Percentiles rank a stretch among this genome's conserved stretches.
phyloP scores from a whole-genome alignment of 306 rosid genomes.

The Biancaea sappan region DNA sequence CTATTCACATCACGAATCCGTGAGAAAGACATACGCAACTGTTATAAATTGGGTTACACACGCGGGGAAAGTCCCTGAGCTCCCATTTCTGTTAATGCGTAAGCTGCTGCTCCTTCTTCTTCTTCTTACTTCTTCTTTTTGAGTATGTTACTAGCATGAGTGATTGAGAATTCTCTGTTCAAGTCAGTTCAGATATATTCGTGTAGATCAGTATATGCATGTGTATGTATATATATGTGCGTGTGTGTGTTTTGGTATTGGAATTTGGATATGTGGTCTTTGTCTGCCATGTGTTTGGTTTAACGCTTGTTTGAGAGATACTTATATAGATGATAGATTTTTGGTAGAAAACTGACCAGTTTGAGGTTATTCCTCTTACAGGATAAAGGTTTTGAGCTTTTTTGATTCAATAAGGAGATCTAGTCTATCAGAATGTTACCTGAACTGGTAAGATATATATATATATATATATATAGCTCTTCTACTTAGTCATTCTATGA shows the following conservation, averaged over 20 bases:
- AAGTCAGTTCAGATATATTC: slow-evolving; percentile 9
- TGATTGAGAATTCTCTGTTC: neutral
- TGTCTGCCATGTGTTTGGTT: slow-evolving; percentile 14
- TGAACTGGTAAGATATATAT: slow-evolving; percentile 56
- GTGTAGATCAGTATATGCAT: neutral
- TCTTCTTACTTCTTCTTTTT: slow-evolving; percentile 9
- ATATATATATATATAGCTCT: neutral
- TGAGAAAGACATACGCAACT: slow-evolving; percentile 45
- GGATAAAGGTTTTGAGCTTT: slow-evolving; percentile 31
- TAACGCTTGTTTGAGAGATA: neutral
- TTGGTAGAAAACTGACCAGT: slow-evolving; percentile 8
- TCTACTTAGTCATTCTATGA: neutral
- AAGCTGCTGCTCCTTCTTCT: slow-evolving; percentile 45
- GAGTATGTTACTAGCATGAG: neutral
- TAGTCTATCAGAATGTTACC: slow-evolving; percentile 54
- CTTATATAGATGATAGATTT: slow-evolving; percentile 9
- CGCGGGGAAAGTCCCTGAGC: neutral
- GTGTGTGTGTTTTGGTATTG: neutral
- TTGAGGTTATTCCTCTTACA: slow-evolving; percentile 26
- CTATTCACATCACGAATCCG: slow-evolving; percentile 50
- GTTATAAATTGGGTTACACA: slow-evolving; percentile 35
- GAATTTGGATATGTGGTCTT: neutral
- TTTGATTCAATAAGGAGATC: slow-evolving; percentile 39
- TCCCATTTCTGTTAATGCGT: slow-evolving; percentile 29
- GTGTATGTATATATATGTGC: neutral